A percentile compares a stretch with the other conserved stretches of the same genome.
phyloP scores from a whole-genome alignment of 768 basidiomycete species.

The Omphalotus guepiniiformis region DNA sequence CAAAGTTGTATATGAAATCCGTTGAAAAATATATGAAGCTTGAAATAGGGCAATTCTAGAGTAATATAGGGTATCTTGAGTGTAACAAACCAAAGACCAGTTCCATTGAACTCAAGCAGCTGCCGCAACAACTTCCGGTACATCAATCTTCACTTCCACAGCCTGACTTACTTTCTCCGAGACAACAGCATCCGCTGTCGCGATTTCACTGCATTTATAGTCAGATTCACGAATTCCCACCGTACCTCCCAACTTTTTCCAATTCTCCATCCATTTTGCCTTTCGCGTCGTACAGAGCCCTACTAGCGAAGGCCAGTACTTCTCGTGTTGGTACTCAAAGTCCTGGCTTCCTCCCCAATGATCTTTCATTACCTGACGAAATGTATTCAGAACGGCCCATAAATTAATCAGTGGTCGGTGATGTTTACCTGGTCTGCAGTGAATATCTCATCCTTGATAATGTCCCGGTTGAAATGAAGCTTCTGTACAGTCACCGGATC shows the following conservation, averaged over 20 bases:
- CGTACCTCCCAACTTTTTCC: conserved; percentile 63
- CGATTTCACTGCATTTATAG: conserved; percentile 54
- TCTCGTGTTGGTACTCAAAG: conserved; percentile 70
- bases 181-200: no score
- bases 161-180: no score
- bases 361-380: conserved; percentile 39
- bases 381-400: neutral
- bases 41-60: no score
- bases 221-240: conserved; percentile 81
- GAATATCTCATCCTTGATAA: conserved; percentile 65
- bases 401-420: neutral
- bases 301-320: conserved; percentile 70
- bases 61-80: no score
- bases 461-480: conserved; percentile 69
- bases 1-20: no score
- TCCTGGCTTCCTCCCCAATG: conserved; percentile 65
- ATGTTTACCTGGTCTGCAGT: conserved; percentile 52
- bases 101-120: no score
- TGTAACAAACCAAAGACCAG: no score
- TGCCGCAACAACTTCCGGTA: no score
- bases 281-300: conserved; percentile 48
- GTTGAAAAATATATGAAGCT: no score
- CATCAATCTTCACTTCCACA: no score
- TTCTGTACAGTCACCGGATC: conserved; percentile 79
- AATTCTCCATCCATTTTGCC: conserved; percentile 48